phyloP scores from a whole-genome alignment of 257 asterid species.

The Gynochthodes officinalis region DNA sequence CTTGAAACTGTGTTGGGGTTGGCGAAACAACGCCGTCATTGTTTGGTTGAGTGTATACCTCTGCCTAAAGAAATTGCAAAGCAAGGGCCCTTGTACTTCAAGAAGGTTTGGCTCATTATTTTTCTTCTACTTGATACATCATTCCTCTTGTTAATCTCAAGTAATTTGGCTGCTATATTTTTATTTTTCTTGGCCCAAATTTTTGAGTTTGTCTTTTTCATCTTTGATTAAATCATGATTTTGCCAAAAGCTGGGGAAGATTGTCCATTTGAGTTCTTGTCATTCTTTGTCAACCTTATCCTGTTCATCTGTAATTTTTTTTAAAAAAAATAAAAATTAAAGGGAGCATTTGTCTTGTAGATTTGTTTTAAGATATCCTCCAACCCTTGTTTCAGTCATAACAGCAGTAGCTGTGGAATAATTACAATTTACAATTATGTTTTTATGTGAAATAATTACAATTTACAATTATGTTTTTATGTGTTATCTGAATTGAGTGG shows the following conservation, averaged over 20 bases:
- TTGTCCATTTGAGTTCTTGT: not conserved
- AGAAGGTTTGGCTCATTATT: slow-evolving; percentile 56
- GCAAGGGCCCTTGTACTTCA: slow-evolving; percentile 90
- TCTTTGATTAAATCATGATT: not conserved
- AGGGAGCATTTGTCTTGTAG: not conserved
- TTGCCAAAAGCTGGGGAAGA: not conserved
- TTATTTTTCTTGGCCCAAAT: too few relatives aligned
- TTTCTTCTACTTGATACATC: not conserved
- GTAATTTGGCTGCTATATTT: not conserved
- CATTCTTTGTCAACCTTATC: not conserved
- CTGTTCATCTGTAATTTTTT: not conserved
- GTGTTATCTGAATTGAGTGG: too few relatives aligned
- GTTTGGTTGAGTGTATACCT: slow-evolving; percentile 90
- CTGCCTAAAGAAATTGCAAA: slow-evolving; percentile 70
- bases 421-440: too few relatives aligned
- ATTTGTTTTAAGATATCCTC: not conserved
- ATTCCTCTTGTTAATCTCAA: not conserved
- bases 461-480: too few relatives aligned
- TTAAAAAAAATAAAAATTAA: too few relatives aligned
- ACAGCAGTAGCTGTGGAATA: not conserved
- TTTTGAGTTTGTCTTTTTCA: not conserved
- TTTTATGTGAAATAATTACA: too few relatives aligned
- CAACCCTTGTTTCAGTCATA: not conserved
- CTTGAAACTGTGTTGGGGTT: slow-evolving; percentile 87
- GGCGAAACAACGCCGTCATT: slow-evolving; percentile 77